A percentile compares a stretch with the other conserved stretches of the same genome.
These are phyloP conservation scores for Ceratocystiopsis sp. DNA, from an alignment of 2,329 filamentous ascomycete species.

Conservation along the genomic window DNA sequence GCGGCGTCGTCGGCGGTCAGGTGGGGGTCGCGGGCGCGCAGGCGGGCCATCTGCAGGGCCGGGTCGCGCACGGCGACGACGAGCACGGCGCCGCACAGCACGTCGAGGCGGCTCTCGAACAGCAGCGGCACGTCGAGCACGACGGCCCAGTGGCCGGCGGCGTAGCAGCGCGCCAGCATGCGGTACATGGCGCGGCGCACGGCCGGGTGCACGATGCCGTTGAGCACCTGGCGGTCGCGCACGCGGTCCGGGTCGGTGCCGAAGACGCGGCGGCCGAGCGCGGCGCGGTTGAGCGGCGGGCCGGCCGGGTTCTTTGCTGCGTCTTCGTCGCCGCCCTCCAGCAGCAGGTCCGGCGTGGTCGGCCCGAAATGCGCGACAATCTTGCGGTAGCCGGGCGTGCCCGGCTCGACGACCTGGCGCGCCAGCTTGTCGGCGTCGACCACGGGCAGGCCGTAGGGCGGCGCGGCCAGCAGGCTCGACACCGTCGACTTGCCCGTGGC, in stretches of 20 bases:
- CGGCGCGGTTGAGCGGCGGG: slow-evolving; percentile 66
- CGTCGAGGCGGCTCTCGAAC: slow-evolving; percentile 76
- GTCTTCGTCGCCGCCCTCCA: slow-evolving; percentile 16
- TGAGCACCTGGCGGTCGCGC: slow-evolving; percentile 60
- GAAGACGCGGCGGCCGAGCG: slow-evolving; percentile 73
- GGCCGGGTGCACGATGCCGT: slow-evolving; percentile 82
- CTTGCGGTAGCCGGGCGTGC: slow-evolving; percentile 63
- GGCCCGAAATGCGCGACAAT: slow-evolving; percentile 71
- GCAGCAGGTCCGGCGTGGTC: slow-evolving; percentile 71
- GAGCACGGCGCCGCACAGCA: slow-evolving; percentile 67
- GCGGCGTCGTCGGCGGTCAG: slow-evolving; percentile 71
- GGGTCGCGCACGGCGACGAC: slow-evolving; percentile 76
- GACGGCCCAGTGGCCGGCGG: slow-evolving; percentile 69
- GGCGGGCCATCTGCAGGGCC: slow-evolving; percentile 61
- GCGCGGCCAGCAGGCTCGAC: slow-evolving; percentile 59
- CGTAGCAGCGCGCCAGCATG: slow-evolving; percentile 53
- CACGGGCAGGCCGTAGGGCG: slow-evolving; percentile 74
- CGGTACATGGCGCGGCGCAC: slow-evolving; percentile 71
- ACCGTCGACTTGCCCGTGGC: slow-evolving; percentile 97
- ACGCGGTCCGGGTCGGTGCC: slow-evolving; percentile 54
- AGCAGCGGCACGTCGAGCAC: slow-evolving; percentile 84
- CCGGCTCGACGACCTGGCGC: slow-evolving; percentile 85
- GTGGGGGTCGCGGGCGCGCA: slow-evolving; percentile 61
- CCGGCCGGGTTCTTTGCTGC: slow-evolving; percentile 26
- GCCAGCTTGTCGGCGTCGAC: slow-evolving; percentile 90